These are phyloP conservation scores for Geosmithia putterillii DNA, from an alignment of 2,329 filamentous ascomycete genomes.

Conservation along the genomic window DNA sequence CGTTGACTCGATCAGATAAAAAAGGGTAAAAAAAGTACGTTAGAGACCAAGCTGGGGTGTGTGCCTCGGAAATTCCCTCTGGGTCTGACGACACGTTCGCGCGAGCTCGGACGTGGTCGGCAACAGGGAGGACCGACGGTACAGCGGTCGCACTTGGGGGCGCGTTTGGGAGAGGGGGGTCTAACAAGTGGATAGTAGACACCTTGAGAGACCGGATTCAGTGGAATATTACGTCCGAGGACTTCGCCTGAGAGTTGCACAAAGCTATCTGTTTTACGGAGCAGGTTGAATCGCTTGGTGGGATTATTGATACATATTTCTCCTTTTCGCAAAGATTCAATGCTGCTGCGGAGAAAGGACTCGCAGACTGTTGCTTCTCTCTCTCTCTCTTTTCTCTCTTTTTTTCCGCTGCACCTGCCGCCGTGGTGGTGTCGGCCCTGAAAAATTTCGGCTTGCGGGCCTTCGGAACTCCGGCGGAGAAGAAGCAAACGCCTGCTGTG, in stretches of 20 bases:
- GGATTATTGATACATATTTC: too few species aligned
- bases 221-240: too few species aligned
- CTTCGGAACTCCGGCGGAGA: background rate
- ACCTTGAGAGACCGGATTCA: too few species aligned
- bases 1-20: background rate
- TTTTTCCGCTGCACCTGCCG: background rate
- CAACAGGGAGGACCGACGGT: background rate
- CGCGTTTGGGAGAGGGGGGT: too few species aligned
- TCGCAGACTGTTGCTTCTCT: background rate
- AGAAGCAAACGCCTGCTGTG: background rate
- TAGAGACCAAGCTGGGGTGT: background rate
- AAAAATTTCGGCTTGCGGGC: background rate
- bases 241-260: too few species aligned
- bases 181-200: too few species aligned
- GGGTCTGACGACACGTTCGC: background rate
- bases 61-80: slow-evolving; percentile 2
- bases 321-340: background rate
- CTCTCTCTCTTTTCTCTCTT: background rate
- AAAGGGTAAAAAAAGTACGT: background rate
- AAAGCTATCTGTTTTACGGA: too few species aligned
- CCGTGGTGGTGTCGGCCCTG: background rate
- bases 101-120: background rate
- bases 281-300: too few species aligned
- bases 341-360: too few species aligned
- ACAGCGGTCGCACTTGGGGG: too few species aligned